Evolutionary conservation across 306 rosid genomes (phyloP).

Genomic region (Benincasa hispida): DNA sequence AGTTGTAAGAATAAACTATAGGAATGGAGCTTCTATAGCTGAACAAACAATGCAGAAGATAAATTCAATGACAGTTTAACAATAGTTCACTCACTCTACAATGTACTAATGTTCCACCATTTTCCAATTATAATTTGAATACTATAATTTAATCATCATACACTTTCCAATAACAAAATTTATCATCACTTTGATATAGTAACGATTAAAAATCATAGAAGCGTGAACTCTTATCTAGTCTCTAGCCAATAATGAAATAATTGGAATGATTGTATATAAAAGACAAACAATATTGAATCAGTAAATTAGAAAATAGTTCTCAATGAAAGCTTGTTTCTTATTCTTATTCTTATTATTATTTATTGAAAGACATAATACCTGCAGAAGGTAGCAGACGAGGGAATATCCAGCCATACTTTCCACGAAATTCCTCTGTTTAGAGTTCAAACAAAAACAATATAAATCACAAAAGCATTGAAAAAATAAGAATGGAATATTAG

Average conservation of each 20-base stretch:
- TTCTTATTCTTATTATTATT: too few relatives aligned
- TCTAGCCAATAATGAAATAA: neutral
- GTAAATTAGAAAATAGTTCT: neutral
- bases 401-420: slow-evolving; percentile 99
- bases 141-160: neutral
- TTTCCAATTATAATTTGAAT: neutral
- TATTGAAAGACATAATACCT: slow-evolving; percentile 28
- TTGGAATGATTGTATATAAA: neutral
- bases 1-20: neutral
- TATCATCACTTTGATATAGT: neutral
- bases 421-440: slow-evolving; percentile 82
- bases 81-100: neutral
- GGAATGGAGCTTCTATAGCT: neutral
- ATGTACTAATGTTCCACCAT: neutral
- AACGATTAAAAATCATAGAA: neutral
- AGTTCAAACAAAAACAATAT: slow-evolving; percentile 8
- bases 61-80: neutral
- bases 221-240: neutral
- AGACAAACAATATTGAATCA: neutral
- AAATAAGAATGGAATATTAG: neutral
- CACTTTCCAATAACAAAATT: neutral
- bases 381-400: slow-evolving; percentile 92
- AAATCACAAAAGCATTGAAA: slow-evolving; percentile 1
- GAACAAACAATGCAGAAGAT: neutral
- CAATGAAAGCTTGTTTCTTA: too few relatives aligned